Evolutionary conservation across 75 land plant species (phyloP).

Genomic region (Isoetes taiwanensis): DNA sequence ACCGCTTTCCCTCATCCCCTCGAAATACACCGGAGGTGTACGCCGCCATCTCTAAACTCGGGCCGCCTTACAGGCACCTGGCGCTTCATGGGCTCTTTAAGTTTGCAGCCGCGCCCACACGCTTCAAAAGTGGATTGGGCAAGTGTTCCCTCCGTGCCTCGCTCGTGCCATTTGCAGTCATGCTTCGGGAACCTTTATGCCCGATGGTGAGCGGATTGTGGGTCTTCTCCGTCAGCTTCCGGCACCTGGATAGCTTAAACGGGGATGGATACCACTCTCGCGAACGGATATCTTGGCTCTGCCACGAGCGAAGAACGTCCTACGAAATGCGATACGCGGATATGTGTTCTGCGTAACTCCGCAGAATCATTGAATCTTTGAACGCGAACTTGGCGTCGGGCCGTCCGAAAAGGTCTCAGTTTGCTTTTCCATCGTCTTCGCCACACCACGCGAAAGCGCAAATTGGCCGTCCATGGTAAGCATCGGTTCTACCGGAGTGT

Average conservation of each 20-base stretch:
- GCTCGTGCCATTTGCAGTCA: background rate
- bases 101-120: no score
- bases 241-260: background rate
- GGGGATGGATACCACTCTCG: conserved; percentile 2
- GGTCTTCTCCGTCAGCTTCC: background rate
- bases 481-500: background rate
- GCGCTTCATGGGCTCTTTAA: no score
- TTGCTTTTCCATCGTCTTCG: background rate
- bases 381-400: background rate
- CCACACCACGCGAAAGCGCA: background rate
- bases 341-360: conserved; percentile 1
- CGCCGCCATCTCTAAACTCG: no score
- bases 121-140: no score
- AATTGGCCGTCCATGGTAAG: no score
- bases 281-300: conserved; percentile 7
- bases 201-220: background rate
- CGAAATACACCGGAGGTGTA: background rate
- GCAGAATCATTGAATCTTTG: conserved; percentile 8
- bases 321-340: conserved; percentile 6
- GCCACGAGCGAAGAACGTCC: conserved; percentile 1
- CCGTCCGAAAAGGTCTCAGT: background rate
- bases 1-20: background rate
- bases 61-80: no score
- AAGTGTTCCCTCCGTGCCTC: background rate
- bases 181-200: background rate